Base-by-base conservation (phyloP, 768 basidiomycete genomes). In the Leccinum uliginosum region DNA sequence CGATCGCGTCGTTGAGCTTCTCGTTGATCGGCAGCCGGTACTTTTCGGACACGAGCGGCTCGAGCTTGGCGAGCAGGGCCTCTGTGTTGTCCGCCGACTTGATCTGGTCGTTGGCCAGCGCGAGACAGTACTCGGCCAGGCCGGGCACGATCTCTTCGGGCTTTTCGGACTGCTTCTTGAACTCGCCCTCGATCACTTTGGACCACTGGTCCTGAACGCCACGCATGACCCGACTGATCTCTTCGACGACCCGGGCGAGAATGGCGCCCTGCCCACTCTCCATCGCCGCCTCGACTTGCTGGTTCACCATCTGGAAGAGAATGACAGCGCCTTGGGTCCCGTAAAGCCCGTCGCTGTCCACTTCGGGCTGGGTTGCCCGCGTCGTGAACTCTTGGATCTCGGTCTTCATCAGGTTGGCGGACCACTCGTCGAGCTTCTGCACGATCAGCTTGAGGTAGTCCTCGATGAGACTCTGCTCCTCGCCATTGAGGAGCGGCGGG, bases 231-330 rank as follows among this genome's bases (percentile, higher is more conserved):
- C 92, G 86, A 63, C 89, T 88, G 59, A 83, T 81, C 71, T 98
- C 97, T 58, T 85, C 83, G 40, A 98, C 85, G 55, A 97, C 94
- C 9, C 89, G 86, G 17, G 93, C 86, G 32, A 99, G 82, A 59
- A 98, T 96, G 1, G 89, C 85, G 32, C 93, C 94, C 70, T 98
- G 97, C 6, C 92, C 91, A 63, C 94, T 98, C 71, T 98, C 97
- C 60, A 89, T 87, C 9, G 95, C 95, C 15, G 93, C 80, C 67
- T 98, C 96, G 56, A 93, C 82, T 72, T 98, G 96, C 72, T 96
- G 93, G 72, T 95, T 98, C 63, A 98, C 88, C 89, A 98, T 94
- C 74, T 97, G 91, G 80, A 98, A 98, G 59, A 99, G 78, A 65
- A 98, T 97, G 51, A 96, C 84, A 17, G 95, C 88, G 44, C 95